These are phyloP conservation scores for Ramularia endophylla DNA, from an alignment of 2,329 filamentous ascomycete species.

Conservation along the genomic window DNA sequence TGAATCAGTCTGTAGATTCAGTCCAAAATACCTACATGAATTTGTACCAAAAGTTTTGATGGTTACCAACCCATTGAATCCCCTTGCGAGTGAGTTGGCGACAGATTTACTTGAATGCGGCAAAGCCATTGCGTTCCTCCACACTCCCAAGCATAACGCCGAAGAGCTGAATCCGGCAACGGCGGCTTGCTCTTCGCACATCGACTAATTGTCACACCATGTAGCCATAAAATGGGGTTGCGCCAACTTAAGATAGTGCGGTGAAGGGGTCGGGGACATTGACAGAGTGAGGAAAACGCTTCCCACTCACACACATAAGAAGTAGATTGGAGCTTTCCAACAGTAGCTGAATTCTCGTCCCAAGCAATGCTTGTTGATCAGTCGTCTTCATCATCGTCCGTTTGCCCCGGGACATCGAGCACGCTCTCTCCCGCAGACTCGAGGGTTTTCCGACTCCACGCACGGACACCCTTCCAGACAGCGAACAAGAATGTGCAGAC, in stretches of 20 bases:
- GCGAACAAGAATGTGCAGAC: constrained; percentile 75
- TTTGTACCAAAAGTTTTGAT: constrained; percentile 4
- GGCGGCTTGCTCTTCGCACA: constrained; percentile 69
- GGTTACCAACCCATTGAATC: constrained; percentile 1
- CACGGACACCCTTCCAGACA: constrained; percentile 75
- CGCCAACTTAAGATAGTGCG: constrained; percentile 99
- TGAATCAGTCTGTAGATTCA: no score
- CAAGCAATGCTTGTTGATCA: constrained; percentile 11
- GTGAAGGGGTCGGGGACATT: background rate
- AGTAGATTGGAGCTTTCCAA: no score
- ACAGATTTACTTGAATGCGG: constrained; percentile 2
- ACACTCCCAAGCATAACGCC: constrained; percentile 18
- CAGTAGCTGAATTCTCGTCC: constrained; percentile 2
- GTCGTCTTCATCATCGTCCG: constrained; percentile 46
- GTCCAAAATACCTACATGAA: no score
- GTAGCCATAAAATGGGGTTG: constrained; percentile 54
- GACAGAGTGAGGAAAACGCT: background rate
- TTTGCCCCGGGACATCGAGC: constrained; percentile 68
- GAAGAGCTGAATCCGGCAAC: constrained; percentile 12
- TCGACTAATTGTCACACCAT: constrained; percentile 94
- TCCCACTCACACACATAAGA: constrained; percentile 10
- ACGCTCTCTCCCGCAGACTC: constrained; percentile 73
- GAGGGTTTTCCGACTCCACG: constrained; percentile 65
- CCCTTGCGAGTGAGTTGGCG: constrained; percentile 8
- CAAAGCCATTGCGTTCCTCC: constrained; percentile 9